Evolutionary conservation across 108 stramenopile genomes (phyloP).

Genomic region (Schizochytrium sp.): DNA sequence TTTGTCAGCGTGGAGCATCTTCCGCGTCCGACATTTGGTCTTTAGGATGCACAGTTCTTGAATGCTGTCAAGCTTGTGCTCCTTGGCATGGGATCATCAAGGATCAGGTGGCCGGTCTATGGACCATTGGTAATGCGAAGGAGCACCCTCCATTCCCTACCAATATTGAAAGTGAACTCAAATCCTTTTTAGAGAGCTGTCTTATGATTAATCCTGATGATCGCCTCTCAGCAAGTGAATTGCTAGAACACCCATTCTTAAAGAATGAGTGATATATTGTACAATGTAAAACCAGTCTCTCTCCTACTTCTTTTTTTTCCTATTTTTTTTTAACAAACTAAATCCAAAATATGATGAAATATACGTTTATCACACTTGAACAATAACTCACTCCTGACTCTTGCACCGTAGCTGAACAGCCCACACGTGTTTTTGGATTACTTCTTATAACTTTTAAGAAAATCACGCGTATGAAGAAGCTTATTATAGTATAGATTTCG

Average conservation of each 20-base stretch:
- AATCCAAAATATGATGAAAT: no score
- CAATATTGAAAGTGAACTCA: neutral
- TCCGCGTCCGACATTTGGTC: conserved; percentile 43
- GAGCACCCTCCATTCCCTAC: neutral
- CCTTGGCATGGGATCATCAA: conserved; percentile 1
- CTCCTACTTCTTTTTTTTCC: no score
- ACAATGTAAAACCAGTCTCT: no score
- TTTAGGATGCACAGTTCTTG: conserved; percentile 52
- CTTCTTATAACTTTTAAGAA: no score
- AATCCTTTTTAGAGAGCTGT: neutral
- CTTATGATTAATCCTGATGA: neutral
- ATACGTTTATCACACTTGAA: no score
- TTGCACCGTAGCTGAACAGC: no score
- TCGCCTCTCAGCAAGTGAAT: neutral
- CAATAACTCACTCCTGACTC: no score
- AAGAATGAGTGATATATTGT: no score
- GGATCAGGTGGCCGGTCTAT: neutral
- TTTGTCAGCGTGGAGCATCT: neutral
- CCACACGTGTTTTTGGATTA: no score
- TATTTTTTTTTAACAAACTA: no score
- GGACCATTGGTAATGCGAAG: neutral
- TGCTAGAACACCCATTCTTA: conserved; percentile 3
- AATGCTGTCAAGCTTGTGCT: neutral
- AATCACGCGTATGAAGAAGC: no score
- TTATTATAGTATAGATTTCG: no score